Evolutionary conservation across 805 yeast species (phyloP).

Genomic region (Suhomyces emberorum): DNA sequence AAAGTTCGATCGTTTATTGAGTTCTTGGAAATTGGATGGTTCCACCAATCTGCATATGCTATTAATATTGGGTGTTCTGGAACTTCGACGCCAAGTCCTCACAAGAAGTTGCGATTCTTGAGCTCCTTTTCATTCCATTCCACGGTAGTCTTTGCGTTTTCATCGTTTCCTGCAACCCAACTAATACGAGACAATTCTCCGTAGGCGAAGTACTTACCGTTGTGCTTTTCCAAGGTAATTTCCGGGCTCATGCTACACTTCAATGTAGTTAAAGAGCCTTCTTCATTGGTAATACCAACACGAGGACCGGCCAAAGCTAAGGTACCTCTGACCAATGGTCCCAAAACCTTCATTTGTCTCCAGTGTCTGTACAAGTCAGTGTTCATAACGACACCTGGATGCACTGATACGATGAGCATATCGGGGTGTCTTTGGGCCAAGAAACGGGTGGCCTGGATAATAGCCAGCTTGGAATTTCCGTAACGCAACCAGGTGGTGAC

Average conservation of each 20-base stretch:
- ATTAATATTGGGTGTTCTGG: too few relatives aligned
- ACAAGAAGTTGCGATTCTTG: slow-evolving; percentile 3
- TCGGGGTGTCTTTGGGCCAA: slow-evolving; percentile 27
- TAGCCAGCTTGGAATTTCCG: slow-evolving; percentile 32
- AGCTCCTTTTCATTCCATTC: slow-evolving; percentile 19
- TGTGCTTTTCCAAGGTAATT: slow-evolving; percentile 18
- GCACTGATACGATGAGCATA: slow-evolving; percentile 33
- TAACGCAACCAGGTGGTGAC: slow-evolving; percentile 32
- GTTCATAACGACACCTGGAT: slow-evolving; percentile 37
- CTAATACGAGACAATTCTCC: slow-evolving; percentile 30
- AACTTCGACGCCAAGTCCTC: too few relatives aligned
- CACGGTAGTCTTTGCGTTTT: slow-evolving; percentile 27
- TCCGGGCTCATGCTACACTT: slow-evolving; percentile 30
- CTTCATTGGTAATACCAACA: slow-evolving; percentile 30
- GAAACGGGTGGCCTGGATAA: slow-evolving; percentile 28
- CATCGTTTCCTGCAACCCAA: slow-evolving; percentile 20
- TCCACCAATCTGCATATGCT: too few relatives aligned
- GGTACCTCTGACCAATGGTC: slow-evolving; percentile 14
- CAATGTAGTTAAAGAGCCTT: slow-evolving; percentile 33
- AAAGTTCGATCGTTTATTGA: too few relatives aligned
- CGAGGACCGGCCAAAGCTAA: slow-evolving; percentile 14
- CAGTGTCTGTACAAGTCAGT: slow-evolving; percentile 32
- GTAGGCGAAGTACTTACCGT: slow-evolving; percentile 29
- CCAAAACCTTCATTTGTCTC: slow-evolving; percentile 23
- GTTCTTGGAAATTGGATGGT: too few relatives aligned